phyloP scores from a whole-genome alignment of 164 flowering plant species.

The Chimonanthus praecox region DNA sequence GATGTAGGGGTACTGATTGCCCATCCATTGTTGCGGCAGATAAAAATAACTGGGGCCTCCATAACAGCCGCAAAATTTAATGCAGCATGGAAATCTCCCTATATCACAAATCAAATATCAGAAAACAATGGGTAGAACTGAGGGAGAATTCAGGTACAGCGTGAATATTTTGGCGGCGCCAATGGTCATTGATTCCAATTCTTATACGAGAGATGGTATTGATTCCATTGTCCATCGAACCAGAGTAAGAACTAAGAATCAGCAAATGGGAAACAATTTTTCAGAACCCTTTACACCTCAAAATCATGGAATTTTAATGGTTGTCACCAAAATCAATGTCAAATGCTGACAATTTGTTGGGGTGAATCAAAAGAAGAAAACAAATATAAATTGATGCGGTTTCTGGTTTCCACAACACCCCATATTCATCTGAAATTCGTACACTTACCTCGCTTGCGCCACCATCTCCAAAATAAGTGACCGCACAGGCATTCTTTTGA shows the following conservation, averaged over 20 bases:
- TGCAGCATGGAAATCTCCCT: conserved; percentile 99
- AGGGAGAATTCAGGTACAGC: neutral
- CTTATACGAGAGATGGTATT: neutral
- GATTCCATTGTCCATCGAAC: too few species aligned
- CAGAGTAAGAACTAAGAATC: too few species aligned
- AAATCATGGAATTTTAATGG: too few species aligned
- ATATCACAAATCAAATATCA: conserved; percentile 17
- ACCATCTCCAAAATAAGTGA: conserved; percentile 91
- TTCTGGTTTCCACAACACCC: neutral
- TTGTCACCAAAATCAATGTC: too few species aligned
- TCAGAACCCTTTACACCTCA: too few species aligned
- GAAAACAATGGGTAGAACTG: conserved; percentile 5
- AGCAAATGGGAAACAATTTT: neutral
- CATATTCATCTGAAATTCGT: neutral
- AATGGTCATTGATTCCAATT: neutral
- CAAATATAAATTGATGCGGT: neutral
- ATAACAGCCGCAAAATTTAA: conserved; percentile 87
- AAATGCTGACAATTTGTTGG: neutral
- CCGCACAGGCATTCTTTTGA: conserved; percentile 69
- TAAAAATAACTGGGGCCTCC: conserved; percentile 83
- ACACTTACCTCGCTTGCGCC: conserved; percentile 77
- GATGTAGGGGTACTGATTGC: conserved; percentile 90
- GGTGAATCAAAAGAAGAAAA: neutral
- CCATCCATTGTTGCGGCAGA: conserved; percentile 98
- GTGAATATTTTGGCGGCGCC: neutral